Conservation (phyloP, 1,284 basidiomycete genomes). For the Apiotrichum domesticum region DNA sequence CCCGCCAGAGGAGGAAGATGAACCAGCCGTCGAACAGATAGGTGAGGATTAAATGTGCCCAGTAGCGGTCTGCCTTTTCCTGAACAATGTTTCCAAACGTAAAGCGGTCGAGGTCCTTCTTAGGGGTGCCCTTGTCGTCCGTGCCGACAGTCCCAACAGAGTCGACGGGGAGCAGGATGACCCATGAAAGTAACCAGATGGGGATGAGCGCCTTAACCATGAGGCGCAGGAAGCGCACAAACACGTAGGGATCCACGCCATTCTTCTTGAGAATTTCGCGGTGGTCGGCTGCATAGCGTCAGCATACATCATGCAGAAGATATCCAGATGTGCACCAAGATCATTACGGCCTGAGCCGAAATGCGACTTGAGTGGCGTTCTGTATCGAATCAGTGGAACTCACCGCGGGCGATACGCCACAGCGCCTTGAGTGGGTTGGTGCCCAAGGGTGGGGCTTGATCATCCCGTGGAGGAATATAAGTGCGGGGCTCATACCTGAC, state of each 20-base stretch:
- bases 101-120: constrained; percentile 52
- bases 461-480: constrained; percentile 48
- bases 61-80: constrained; percentile 38
- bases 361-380: no score
- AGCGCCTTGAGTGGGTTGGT: constrained; percentile 29
- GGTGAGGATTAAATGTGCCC: constrained; percentile 49
- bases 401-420: constrained; percentile 33
- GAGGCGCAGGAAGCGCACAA: constrained; percentile 60
- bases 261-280: constrained; percentile 50
- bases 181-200: constrained; percentile 58
- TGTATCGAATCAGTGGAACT: neutral
- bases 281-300: constrained; percentile 29
- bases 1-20: constrained; percentile 61
- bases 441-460: constrained; percentile 33
- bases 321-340: no score
- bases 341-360: no score
- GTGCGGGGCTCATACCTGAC: constrained; percentile 68
- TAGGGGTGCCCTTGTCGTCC: neutral
- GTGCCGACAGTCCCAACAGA: neutral
- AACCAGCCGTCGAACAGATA: constrained; percentile 55
- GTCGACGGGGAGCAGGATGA: constrained; percentile 59
- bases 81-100: constrained; percentile 51
- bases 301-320: no score
- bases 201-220: constrained; percentile 61
- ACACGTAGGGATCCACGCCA: constrained; percentile 64